These are phyloP conservation scores for Synchytrium microbalum DNA, from an alignment of 371 early-diverging fungal species.

Conservation along the genomic window DNA sequence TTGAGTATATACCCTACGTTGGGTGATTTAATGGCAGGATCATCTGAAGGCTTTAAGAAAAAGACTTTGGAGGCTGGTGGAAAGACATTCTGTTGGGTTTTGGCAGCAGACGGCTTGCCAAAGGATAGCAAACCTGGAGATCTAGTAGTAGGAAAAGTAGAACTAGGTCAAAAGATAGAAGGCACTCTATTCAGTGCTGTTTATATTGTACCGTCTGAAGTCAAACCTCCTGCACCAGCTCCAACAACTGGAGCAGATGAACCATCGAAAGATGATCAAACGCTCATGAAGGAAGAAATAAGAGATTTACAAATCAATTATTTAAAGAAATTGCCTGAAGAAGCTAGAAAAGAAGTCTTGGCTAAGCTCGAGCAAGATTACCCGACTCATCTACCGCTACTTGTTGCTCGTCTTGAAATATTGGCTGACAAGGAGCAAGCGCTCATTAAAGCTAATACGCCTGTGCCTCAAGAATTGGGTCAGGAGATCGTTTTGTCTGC, in stretches of 20 bases:
- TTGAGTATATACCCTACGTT: slow-evolving; percentile 49
- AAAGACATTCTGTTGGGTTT: slow-evolving; percentile 37
- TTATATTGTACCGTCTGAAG: slow-evolving; percentile 43
- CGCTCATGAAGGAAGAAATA: slow-evolving; percentile 54
- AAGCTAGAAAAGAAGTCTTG: slow-evolving; percentile 48
- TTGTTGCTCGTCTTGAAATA: slow-evolving; percentile 48
- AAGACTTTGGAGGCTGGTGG: slow-evolving; percentile 37
- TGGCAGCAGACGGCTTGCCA: slow-evolving; percentile 44
- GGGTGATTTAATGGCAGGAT: slow-evolving; percentile 40
- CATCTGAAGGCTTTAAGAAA: slow-evolving; percentile 16
- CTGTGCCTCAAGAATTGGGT: slow-evolving; percentile 1
- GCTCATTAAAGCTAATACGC: slow-evolving; percentile 7
- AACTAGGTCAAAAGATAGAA: slow-evolving; percentile 38
- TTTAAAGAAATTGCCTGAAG: slow-evolving; percentile 65
- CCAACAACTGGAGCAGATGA: slow-evolving; percentile 41
- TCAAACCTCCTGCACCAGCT: slow-evolving; percentile 22
- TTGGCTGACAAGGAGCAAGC: slow-evolving; percentile 41
- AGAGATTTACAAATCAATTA: slow-evolving; percentile 70
- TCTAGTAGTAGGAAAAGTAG: slow-evolving; percentile 59
- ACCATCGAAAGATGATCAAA: slow-evolving; percentile 30
- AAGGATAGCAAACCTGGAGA: slow-evolving; percentile 75
- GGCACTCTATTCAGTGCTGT: slow-evolving; percentile 52
- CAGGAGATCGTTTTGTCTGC: not conserved
- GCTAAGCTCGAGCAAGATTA: slow-evolving; percentile 49
- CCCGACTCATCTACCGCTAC: slow-evolving; percentile 42